Evolutionary conservation across 257 asterid genomes (phyloP).

Genomic region (Gentiana straminea): DNA sequence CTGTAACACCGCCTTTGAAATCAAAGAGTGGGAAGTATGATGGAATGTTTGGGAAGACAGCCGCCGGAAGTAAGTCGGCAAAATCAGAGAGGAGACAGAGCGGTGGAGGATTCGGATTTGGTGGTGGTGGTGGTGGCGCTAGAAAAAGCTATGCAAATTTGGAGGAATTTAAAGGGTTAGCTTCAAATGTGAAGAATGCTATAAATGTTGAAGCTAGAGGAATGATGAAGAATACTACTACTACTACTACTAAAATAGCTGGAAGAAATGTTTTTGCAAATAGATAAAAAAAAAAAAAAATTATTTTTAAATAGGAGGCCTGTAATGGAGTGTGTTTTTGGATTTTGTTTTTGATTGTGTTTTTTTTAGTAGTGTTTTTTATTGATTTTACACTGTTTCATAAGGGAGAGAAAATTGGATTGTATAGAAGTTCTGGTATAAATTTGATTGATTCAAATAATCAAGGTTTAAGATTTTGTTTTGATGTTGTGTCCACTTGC

Average conservation of each 20-base stretch:
- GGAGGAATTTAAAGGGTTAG: constrained; percentile 52
- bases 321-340: neutral
- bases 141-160: constrained; percentile 75
- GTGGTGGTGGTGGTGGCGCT: constrained; percentile 22
- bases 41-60: constrained; percentile 35
- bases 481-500: too few relatives aligned
- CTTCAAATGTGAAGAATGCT: constrained; percentile 36
- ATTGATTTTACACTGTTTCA: too few relatives aligned
- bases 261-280: constrained; percentile 37
- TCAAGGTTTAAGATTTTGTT: too few relatives aligned
- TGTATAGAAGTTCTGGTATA: too few relatives aligned
- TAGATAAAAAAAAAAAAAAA: constrained; percentile 19
- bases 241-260: constrained; percentile 17
- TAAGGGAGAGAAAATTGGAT: too few relatives aligned
- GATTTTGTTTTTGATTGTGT: neutral
- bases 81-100: constrained; percentile 66
- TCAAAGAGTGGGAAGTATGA: constrained; percentile 40
- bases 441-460: too few relatives aligned
- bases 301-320: neutral
- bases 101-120: constrained; percentile 22
- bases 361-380: too few relatives aligned
- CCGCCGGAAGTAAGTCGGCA: constrained; percentile 39
- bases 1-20: constrained; percentile 41
- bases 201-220: constrained; percentile 37
- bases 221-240: constrained; percentile 4